Conservation (phyloP, 495 filamentous ascomycete genomes). For the Aspergillus funiculosus region DNA sequence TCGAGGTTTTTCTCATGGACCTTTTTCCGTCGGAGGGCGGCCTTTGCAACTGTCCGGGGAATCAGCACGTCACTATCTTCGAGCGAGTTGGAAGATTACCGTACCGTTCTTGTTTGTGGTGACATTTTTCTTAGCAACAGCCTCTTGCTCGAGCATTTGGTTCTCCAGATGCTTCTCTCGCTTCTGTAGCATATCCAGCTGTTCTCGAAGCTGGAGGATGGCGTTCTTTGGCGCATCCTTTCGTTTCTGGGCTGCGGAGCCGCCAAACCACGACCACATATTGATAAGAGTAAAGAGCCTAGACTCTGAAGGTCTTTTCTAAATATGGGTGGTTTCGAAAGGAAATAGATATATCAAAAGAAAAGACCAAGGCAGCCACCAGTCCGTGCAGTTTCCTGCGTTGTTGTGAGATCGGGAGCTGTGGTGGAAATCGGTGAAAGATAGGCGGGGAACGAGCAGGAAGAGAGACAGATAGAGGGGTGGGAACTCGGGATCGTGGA, state of each 20-base stretch:
- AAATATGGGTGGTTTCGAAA: not conserved
- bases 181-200: slow-evolving; percentile 97
- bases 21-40: slow-evolving; percentile 94
- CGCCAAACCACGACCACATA: slow-evolving; percentile 85
- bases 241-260: slow-evolving; percentile 69
- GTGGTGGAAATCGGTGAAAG: slow-evolving; percentile 3
- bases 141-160: slow-evolving; percentile 91
- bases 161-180: slow-evolving; percentile 83
- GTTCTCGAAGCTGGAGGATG: slow-evolving; percentile 78
- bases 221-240: slow-evolving; percentile 96
- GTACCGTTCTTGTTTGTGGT: slow-evolving; percentile 78
- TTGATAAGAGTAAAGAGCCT: slow-evolving; percentile 16
- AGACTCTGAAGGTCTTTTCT: not conserved
- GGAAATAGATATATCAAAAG: not conserved
- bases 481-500: too few species aligned
- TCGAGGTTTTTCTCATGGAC: slow-evolving; percentile 82
- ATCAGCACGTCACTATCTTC: slow-evolving; percentile 1
- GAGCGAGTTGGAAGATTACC: not conserved
- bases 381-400: not conserved
- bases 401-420: not conserved
- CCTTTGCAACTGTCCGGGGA: slow-evolving; percentile 69
- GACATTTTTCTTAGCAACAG: slow-evolving; percentile 83
- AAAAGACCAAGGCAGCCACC: not conserved
- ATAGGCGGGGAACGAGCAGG: slow-evolving; percentile 6
- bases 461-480: slow-evolving; percentile 21